These are phyloP conservation scores for Aspergillus sp. DNA, from an alignment of 2,329 filamentous ascomycete genomes.

Conservation along the genomic window DNA sequence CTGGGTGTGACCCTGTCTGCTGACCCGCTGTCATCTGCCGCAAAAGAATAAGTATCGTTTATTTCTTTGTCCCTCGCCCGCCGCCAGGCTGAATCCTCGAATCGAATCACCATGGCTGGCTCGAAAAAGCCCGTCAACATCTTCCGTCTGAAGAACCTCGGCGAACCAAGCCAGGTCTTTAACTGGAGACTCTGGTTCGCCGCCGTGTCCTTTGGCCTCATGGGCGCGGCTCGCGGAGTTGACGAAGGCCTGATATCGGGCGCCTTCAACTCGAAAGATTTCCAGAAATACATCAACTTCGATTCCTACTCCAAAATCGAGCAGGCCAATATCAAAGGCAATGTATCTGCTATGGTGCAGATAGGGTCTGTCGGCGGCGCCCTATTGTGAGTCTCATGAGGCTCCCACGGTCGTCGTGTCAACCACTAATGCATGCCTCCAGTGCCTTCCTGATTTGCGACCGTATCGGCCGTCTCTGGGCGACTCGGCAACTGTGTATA, in stretches of 20 bases:
- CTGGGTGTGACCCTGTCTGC: too few relatives aligned
- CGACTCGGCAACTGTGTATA: slow-evolving; percentile 31
- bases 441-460: slow-evolving; percentile 44
- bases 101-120: slow-evolving; percentile 22
- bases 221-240: slow-evolving; percentile 68
- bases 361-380: slow-evolving; percentile 66
- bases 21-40: too few relatives aligned
- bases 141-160: slow-evolving; percentile 54
- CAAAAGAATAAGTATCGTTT: too few relatives aligned
- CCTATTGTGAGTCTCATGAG: slow-evolving; percentile 40
- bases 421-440: background rate
- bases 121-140: slow-evolving; percentile 34
- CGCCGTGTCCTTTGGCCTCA: slow-evolving; percentile 62
- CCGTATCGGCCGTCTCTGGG: slow-evolving; percentile 36
- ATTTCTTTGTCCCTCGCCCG: too few relatives aligned
- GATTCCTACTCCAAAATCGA: slow-evolving; percentile 43
- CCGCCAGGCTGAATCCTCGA: background rate
- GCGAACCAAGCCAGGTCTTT: slow-evolving; percentile 60
- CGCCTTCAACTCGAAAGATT: slow-evolving; percentile 58
- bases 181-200: slow-evolving; percentile 75
- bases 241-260: slow-evolving; percentile 72
- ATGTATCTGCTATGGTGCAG: slow-evolving; percentile 74
- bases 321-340: slow-evolving; percentile 60
- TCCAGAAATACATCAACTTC: slow-evolving; percentile 52
- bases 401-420: background rate